Conservation (phyloP, 345 rosid species). For the Pelargonium nanum region DNA sequence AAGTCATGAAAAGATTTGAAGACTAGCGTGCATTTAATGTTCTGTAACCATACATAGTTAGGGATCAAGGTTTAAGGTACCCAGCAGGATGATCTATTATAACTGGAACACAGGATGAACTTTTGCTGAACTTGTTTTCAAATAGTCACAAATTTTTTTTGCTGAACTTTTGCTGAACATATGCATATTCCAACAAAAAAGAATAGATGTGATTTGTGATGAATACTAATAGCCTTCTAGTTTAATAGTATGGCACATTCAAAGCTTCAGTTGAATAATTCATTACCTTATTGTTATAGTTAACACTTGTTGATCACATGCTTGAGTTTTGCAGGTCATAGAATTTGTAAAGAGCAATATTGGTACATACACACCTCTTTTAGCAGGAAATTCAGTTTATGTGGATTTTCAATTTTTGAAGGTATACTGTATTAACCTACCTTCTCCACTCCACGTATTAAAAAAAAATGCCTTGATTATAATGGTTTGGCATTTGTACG, state of each 20-base stretch:
- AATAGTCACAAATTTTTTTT: too few species aligned
- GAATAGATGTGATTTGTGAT: neutral
- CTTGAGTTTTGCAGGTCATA: constrained; percentile 47
- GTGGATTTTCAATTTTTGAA: constrained; percentile 62
- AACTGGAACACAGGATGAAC: too few species aligned
- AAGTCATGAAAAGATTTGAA: neutral
- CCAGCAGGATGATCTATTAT: neutral
- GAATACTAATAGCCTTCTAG: neutral
- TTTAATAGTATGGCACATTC: too few species aligned
- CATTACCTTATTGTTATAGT: neutral
- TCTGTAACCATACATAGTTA: neutral
- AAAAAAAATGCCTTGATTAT: too few species aligned
- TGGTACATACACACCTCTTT: constrained; percentile 45
- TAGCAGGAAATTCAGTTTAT: constrained; percentile 86
- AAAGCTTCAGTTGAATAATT: neutral
- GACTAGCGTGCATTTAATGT: neutral
- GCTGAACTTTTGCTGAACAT: too few species aligned
- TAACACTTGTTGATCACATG: neutral
- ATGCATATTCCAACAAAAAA: too few species aligned
- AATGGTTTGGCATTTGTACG: too few species aligned
- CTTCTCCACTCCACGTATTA: too few species aligned
- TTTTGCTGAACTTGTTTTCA: neutral
- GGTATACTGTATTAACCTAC: constrained; percentile 26
- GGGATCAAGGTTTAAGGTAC: neutral
- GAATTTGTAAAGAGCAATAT: constrained; percentile 61